Percentiles rank a stretch among this genome's conserved stretches.
Evolutionary conservation across 345 rosid species (phyloP).

Genomic region (Eucalyptus guilfoylei): DNA sequence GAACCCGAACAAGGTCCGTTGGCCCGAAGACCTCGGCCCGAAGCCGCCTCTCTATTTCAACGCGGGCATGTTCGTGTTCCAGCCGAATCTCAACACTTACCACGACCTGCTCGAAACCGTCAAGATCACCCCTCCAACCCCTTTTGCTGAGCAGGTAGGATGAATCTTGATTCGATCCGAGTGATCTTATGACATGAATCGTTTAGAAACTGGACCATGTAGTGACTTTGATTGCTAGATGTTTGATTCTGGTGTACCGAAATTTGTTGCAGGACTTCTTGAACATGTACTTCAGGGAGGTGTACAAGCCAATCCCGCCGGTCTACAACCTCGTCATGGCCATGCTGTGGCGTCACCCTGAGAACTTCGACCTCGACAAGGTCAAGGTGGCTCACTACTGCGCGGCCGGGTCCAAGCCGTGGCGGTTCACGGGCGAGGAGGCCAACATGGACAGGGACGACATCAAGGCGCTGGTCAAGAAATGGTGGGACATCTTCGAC

Average conservation of each 20-base stretch:
- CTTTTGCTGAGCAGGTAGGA: slow-evolving; percentile 62
- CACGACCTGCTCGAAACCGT: slow-evolving; percentile 10
- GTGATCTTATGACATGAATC: slow-evolving; percentile 2
- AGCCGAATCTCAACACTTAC: slow-evolving; percentile 25
- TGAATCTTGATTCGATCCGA: background rate
- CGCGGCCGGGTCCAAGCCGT: slow-evolving; percentile 46
- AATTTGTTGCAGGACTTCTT: slow-evolving; percentile 29
- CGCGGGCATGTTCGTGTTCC: slow-evolving; percentile 31
- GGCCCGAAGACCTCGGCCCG: slow-evolving; percentile 19
- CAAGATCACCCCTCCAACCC: slow-evolving; percentile 23
- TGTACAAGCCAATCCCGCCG: slow-evolving; percentile 18
- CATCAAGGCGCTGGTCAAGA: slow-evolving; percentile 24
- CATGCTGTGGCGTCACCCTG: slow-evolving; percentile 48
- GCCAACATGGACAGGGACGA: slow-evolving; percentile 42
- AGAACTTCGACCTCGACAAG: slow-evolving; percentile 16
- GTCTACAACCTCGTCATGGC: slow-evolving; percentile 36
- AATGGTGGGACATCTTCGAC: slow-evolving; percentile 43
- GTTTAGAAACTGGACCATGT: slow-evolving; percentile 13
- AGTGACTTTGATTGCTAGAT: background rate
- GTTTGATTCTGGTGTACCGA: background rate
- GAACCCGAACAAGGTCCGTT: slow-evolving; percentile 23
- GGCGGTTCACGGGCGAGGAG: slow-evolving; percentile 45
- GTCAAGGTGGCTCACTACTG: slow-evolving; percentile 39
- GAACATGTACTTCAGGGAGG: slow-evolving; percentile 34
- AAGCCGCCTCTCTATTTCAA: slow-evolving; percentile 36